phyloP scores from a whole-genome alignment of 2,329 filamentous ascomycete genomes.

The Didymella segeticola region DNA sequence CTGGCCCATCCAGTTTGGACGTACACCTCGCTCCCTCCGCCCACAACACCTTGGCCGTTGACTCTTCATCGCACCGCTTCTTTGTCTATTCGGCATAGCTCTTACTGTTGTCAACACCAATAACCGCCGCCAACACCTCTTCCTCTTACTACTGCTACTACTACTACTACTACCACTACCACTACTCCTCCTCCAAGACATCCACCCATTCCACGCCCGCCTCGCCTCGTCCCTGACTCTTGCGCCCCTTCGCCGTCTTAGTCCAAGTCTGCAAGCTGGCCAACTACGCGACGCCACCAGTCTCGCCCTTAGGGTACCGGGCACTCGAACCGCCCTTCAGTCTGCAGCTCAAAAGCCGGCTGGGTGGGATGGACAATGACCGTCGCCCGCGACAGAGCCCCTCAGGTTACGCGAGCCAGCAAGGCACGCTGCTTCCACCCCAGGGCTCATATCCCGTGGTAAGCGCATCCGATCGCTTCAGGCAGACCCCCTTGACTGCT shows the following conservation, averaged over 20 bases:
- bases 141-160: no score
- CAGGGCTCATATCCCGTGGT: slow-evolving; percentile 53
- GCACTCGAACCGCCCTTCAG: slow-evolving; percentile 63
- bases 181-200: no score
- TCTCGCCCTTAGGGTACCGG: slow-evolving; percentile 71
- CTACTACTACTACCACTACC: no score
- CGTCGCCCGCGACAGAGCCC: slow-evolving; percentile 76
- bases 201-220: slow-evolving; percentile 9
- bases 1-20: slow-evolving; percentile 36
- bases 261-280: slow-evolving; percentile 66
- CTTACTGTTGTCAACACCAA: slow-evolving; percentile 15
- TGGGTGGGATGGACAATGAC: slow-evolving; percentile 78
- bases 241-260: slow-evolving; percentile 24
- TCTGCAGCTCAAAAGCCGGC: slow-evolving; percentile 60
- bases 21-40: slow-evolving; percentile 28
- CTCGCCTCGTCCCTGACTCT: slow-evolving; percentile 19
- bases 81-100: slow-evolving; percentile 21
- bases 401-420: slow-evolving; percentile 65
- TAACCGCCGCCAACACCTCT: no score
- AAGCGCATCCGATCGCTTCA: slow-evolving; percentile 57
- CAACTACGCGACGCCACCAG: slow-evolving; percentile 66
- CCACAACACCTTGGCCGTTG: slow-evolving; percentile 20
- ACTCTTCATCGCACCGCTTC: slow-evolving; percentile 9
- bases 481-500: slow-evolving; percentile 54
- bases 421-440: slow-evolving; percentile 55